Evolutionary conservation across 1,284 basidiomycete species (phyloP).

Genomic region (Phaffia rhodozyma): DNA sequence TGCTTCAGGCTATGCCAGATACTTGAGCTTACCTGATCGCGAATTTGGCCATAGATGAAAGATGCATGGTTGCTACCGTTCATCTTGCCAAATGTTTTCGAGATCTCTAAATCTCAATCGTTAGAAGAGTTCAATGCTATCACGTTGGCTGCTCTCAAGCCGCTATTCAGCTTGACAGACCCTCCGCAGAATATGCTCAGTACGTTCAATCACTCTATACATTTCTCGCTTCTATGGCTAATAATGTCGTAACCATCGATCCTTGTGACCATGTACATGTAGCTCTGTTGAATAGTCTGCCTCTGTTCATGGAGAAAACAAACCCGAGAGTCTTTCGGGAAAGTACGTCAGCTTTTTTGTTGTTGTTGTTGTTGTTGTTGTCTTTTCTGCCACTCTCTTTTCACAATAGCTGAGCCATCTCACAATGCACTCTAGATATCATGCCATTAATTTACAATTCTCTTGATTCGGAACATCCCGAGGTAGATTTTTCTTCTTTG

Average conservation of each 20-base stretch:
- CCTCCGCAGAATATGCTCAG: slow-evolving; percentile 93
- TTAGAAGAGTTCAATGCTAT: slow-evolving; percentile 67
- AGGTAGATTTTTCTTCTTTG: slow-evolving; percentile 38
- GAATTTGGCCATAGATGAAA: slow-evolving; percentile 57
- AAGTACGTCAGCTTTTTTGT: slow-evolving; percentile 44
- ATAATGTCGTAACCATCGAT: background rate
- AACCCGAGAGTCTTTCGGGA: slow-evolving; percentile 75
- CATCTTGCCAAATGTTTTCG: slow-evolving; percentile 95
- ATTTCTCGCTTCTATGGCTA: background rate
- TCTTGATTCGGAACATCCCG: slow-evolving; percentile 78
- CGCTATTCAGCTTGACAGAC: slow-evolving; percentile 81
- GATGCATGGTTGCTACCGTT: slow-evolving; percentile 82
- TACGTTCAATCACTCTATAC: slow-evolving; percentile 21
- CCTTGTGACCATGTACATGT: background rate
- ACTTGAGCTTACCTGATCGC: slow-evolving; percentile 1
- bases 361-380: too few relatives aligned
- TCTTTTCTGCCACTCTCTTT: slow-evolving; percentile 11
- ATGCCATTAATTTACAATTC: slow-evolving; percentile 91
- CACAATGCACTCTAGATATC: slow-evolving; percentile 49
- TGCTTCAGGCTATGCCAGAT: background rate
- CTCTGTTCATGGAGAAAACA: slow-evolving; percentile 79
- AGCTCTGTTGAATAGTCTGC: slow-evolving; percentile 73
- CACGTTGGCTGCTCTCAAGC: slow-evolving; percentile 78
- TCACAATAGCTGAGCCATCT: slow-evolving; percentile 9
- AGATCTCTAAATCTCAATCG: slow-evolving; percentile 66